phyloP scores from a whole-genome alignment of 345 rosid genomes.

The Laguncularia racemosa region DNA sequence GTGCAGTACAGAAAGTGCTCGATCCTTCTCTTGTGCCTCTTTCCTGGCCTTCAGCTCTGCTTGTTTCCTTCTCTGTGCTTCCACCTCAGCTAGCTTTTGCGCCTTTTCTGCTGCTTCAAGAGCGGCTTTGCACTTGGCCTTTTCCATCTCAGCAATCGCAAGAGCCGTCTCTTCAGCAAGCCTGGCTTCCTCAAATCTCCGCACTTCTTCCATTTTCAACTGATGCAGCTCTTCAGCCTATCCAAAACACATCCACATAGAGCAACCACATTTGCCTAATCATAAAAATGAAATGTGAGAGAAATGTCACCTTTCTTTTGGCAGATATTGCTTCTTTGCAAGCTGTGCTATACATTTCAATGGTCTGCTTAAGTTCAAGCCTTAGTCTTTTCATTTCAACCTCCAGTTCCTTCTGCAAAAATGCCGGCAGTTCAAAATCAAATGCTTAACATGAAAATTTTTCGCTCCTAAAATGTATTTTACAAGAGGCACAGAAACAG shows the following conservation, averaged over 20 bases:
- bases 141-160: conserved; percentile 74
- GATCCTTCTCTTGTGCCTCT: conserved; percentile 67
- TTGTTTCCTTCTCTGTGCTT: conserved; percentile 52
- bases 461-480: no score
- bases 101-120: conserved; percentile 81
- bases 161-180: conserved; percentile 71
- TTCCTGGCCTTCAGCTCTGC: conserved; percentile 67
- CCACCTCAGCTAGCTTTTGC: conserved; percentile 59
- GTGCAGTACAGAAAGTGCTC: conserved; percentile 54
- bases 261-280: neutral
- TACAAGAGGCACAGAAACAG: no score
- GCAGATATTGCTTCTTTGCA: conserved; percentile 85
- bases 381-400: conserved; percentile 83
- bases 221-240: conserved; percentile 71
- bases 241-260: neutral
- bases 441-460: no score
- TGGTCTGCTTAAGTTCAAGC: conserved; percentile 86
- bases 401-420: conserved; percentile 55
- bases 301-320: conserved; percentile 48
- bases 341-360: conserved; percentile 83
- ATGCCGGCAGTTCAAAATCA: neutral
- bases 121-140: conserved; percentile 78
- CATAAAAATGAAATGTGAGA: no score
- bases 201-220: conserved; percentile 66
- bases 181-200: conserved; percentile 63